Evolutionary conservation across 176 grass and related monocot genomes (phyloP).

Genomic region (Neostapfia colusana): DNA sequence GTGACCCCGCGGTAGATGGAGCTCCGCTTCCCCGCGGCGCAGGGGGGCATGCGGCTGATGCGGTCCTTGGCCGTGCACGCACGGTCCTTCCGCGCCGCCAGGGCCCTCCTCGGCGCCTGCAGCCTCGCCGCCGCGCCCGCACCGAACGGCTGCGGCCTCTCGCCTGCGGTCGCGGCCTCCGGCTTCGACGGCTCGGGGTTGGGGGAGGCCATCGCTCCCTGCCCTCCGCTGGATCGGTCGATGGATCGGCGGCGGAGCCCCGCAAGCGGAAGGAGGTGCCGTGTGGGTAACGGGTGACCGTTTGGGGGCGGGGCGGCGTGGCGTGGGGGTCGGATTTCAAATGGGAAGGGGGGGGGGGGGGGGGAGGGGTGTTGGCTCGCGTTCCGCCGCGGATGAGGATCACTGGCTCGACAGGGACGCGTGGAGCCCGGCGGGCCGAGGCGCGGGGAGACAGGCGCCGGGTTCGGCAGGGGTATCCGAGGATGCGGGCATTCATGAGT

Average conservation of each 20-base stretch:
- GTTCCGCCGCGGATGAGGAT: neutral
- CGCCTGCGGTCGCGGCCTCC: conserved; percentile 45
- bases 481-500: conserved; percentile 37
- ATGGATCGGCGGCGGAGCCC: neutral
- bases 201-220: conserved; percentile 48
- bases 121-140: neutral
- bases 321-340: conserved; percentile 47
- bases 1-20: conserved; percentile 99
- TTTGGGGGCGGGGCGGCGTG: conserved; percentile 49
- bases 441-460: conserved; percentile 43
- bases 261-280: neutral
- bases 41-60: conserved; percentile 98
- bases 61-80: conserved; percentile 97
- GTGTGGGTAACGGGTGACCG: conserved; percentile 38
- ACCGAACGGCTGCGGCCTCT: neutral
- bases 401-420: conserved; percentile 13
- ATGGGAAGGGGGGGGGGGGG: conserved; percentile 19
- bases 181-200: conserved; percentile 51
- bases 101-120: conserved; percentile 51
- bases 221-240: conserved; percentile 29
- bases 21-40: conserved; percentile 94
- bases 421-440: conserved; percentile 52
- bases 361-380: too few species aligned
- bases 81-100: conserved; percentile 70
- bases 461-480: conserved; percentile 62